A percentile compares a stretch with the other conserved stretches of the same genome.
Conservation (phyloP, 2,329 filamentous ascomycete species). For the Phaeosphaeria sp. region DNA sequence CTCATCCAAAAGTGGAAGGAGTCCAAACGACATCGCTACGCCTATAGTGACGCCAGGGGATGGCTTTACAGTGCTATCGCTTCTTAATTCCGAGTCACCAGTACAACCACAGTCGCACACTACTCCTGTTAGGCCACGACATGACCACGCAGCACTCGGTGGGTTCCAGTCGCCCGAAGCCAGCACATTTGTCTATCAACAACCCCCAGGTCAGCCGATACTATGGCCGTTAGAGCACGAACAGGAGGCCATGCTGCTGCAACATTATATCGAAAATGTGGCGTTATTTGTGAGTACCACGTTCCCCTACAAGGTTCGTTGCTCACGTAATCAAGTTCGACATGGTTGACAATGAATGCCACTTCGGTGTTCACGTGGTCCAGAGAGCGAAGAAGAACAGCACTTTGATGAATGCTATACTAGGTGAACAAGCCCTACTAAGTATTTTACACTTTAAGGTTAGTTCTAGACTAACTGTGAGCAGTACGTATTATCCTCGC, state of each 20-base stretch:
- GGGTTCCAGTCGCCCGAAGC: conserved; percentile 14
- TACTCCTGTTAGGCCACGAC: conserved; percentile 22
- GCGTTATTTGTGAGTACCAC: conserved; percentile 39
- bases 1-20: conserved; percentile 16
- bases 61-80: conserved; percentile 41
- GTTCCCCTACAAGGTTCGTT: neutral
- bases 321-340: conserved; percentile 30
- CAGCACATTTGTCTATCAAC: conserved; percentile 38
- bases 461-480: too few species aligned
- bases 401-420: conserved; percentile 51
- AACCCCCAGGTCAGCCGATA: conserved; percentile 35
- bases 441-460: too few species aligned
- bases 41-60: conserved; percentile 34
- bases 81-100: conserved; percentile 43
- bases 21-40: conserved; percentile 17
- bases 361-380: conserved; percentile 45
- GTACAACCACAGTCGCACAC: conserved; percentile 16
- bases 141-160: conserved; percentile 11
- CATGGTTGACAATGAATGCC: conserved; percentile 42
- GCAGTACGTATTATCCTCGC: too few species aligned
- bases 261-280: conserved; percentile 46
- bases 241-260: conserved; percentile 46
- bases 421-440: too few species aligned
- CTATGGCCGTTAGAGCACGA: conserved; percentile 46
- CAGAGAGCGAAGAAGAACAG: conserved; percentile 46